phyloP scores from a whole-genome alignment of 371 early-diverging fungal species.

The Mortierella sp. region DNA sequence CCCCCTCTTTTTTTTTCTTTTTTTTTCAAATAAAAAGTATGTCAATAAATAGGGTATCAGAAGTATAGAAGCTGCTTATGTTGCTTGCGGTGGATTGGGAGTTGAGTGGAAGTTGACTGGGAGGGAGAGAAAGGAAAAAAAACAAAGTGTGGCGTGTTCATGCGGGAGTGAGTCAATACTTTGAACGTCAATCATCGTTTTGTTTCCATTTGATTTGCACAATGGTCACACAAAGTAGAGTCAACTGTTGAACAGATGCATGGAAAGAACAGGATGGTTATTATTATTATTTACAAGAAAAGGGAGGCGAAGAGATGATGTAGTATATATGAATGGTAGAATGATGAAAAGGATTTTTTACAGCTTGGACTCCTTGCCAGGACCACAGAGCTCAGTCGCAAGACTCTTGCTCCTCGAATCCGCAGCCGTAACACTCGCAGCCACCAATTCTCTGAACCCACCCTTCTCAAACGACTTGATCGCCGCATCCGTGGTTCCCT shows the following conservation, averaged over 20 bases:
- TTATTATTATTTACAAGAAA: constrained; percentile 6
- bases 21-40: not conserved
- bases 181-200: too few relatives aligned
- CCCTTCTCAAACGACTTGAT: constrained; percentile 80
- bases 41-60: not conserved
- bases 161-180: too few relatives aligned
- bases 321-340: not conserved
- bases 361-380: constrained; percentile 1
- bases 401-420: constrained; percentile 65
- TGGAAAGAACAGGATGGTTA: not conserved
- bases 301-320: not conserved
- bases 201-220: too few relatives aligned
- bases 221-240: too few relatives aligned
- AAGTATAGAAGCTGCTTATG: not conserved
- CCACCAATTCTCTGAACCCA: constrained; percentile 68
- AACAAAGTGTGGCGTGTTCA: not conserved
- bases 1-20: too few relatives aligned
- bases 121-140: not conserved
- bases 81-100: too few relatives aligned
- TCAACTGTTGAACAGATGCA: too few relatives aligned
- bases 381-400: not conserved
- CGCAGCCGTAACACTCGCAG: constrained; percentile 78
- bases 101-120: not conserved
- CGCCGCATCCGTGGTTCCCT: constrained; percentile 97
- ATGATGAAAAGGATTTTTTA: not conserved